Evolutionary conservation across 108 stramenopile genomes (phyloP), one percentile per base, ranked within the genome.

Genomic region (Asterionellopsis glacialis): DNA sequence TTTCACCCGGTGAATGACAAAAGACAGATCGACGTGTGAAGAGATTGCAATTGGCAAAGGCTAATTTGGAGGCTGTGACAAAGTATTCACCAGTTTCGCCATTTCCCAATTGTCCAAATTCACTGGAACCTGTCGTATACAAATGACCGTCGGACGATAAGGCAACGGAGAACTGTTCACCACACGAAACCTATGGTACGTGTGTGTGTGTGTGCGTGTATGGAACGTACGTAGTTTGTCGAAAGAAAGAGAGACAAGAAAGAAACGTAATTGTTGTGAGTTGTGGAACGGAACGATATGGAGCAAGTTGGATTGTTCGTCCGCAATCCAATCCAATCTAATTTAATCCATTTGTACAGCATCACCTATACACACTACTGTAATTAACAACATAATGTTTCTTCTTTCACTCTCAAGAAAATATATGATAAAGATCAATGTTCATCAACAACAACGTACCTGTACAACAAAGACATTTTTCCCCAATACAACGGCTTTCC

Each of bases 1-100:
- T 59, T 26, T 76, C 73, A 15, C 47, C 74, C 21, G 74, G 75
- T 47, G 55, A 56, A 55, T 84, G 55, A 19, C 81, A 77, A 69
- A 85, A 91, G 24, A 68, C 54, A 41, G 67, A 55, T 16, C 83
- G 73, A 24, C 64, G 65, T 11, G 48, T 45, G 67, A 95, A 91
- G 28, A 84, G 88, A 24, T 69, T 68, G 47, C 64, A 63, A 50
- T 91, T 90, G 66, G 75, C 74, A 72, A 79, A 95, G 21, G 76
- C 85, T 19, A 91, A 56, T 43, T 87, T 95, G 21, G 79, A 82
- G 27, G 94, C 94, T 9, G 80, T 28, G 21, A 95, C 65, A 55
- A 95, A 86, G 65, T 90, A 83, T 68, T 95, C 94, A 21, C 94
- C 94, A 0, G 90, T 95, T 64, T 90, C 88, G 25, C 94, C 94